These are phyloP conservation scores for Durotheca rogersii DNA, from an alignment of 495 filamentous ascomycete genomes.

Conservation along the genomic window DNA sequence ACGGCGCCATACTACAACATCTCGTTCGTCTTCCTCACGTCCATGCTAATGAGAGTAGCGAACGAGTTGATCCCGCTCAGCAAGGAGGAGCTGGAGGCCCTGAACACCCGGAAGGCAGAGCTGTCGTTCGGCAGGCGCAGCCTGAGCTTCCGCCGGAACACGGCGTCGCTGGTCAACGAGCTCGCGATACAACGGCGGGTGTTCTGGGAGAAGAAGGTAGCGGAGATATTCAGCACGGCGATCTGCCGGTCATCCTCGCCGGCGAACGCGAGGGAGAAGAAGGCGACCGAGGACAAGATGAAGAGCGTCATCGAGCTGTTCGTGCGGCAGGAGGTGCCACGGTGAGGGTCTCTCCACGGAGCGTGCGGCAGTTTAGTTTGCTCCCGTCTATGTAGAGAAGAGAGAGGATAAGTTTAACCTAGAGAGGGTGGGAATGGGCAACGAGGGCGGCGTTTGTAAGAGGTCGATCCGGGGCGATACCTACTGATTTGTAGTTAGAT, in stretches of 20 bases:
- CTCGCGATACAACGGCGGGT: constrained; percentile 41
- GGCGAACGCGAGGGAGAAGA: constrained; percentile 49
- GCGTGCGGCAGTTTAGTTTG: neutral
- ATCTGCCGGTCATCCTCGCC: constrained; percentile 45
- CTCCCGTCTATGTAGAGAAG: too few relatives aligned
- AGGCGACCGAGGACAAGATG: constrained; percentile 48
- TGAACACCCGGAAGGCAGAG: constrained; percentile 21
- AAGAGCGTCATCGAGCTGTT: constrained; percentile 45
- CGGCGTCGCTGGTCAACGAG: constrained; percentile 32
- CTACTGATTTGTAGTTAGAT: too few relatives aligned
- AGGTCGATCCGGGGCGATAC: too few relatives aligned
- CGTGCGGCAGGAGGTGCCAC: constrained; percentile 24
- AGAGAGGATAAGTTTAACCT: too few relatives aligned
- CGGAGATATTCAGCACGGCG: constrained; percentile 50
- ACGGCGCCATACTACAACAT: constrained; percentile 74
- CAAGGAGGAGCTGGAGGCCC: constrained; percentile 37
- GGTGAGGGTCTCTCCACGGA: neutral
- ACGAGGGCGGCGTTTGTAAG: too few relatives aligned
- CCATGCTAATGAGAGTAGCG: constrained; percentile 61
- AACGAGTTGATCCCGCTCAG: constrained; percentile 49
- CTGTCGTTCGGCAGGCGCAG: constrained; percentile 37
- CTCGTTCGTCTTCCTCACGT: constrained; percentile 80
- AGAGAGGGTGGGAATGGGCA: too few relatives aligned
- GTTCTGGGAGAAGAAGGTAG: constrained; percentile 45
- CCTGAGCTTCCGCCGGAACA: constrained; percentile 42